Evolutionary conservation across 1,139 yeast species (phyloP), one percentile per base, ranked within the genome.

Genomic region (Scheffersomyces illinoinensis): DNA sequence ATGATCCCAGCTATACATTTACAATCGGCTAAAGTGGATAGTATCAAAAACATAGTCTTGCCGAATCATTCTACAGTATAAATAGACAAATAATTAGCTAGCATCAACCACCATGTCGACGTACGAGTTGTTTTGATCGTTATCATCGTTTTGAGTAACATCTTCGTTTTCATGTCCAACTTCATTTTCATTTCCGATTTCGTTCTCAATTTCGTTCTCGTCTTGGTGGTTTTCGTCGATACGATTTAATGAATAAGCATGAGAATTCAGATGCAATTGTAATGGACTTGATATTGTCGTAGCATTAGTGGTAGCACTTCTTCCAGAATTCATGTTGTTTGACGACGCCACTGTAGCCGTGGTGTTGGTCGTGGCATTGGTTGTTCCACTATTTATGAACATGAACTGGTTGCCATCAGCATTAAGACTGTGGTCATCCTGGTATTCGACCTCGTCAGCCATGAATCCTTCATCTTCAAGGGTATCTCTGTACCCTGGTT

Each of bases 1-100:
- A 88, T 95, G 79, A 84, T 92, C 5, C 99, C 99, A 0, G 97
- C 97, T 1, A 84, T 96, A 61, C 93, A 91, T 71, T 72, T 95
- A 55, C 95, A 89, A 71, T 78, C 88, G 50, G 89, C 93, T 4
- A 90, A 91, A 70, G 95, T 91, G 5, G 98, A 93, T 70, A 85
- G 84, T 61, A 81, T 90, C 56, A 71, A 64, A 63, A 63, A 52
- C 57, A 58, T 49, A 43, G 23, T 43, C 18, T 53, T 39, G 54
- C 33, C 43, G 43, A 33, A 14, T 12, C 43, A 33, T 4, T 10
- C 43, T 33, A 33, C 43, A 33, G 43, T 33, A 33, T 33, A 33
- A 33, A 33, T 26, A 26, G 12, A 26, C 21, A 3, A 5, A 1
- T 33, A 33, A n/a, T 58, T 60, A 66, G 56, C 69, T 24, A 20